Evolutionary conservation across 192 early-diverging fungal genomes (phyloP), one percentile per base, ranked within the genome.

Genomic region (Podila horticola): DNA sequence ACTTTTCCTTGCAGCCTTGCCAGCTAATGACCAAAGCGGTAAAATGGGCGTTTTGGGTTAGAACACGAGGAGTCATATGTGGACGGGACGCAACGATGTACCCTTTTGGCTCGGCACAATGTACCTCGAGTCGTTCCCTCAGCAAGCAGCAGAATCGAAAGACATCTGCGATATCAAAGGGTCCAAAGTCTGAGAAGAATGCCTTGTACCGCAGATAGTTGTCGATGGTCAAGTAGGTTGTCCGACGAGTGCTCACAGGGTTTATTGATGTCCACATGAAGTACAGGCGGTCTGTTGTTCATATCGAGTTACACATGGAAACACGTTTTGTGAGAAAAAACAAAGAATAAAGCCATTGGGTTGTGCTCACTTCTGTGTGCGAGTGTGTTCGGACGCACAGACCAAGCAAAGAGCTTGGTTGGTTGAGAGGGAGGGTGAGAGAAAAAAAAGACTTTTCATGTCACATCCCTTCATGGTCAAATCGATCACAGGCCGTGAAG

Each of bases 121-220:
- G 73, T 74, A 93, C 92, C 74, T 84, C 74, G 8, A 93, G 64
- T 69, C 92, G 90, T 29, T 89, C 86, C 26, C 85, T 75, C 74
- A 94, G 63, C 19, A 92, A 70, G 41, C 89, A 84, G 58, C 86
- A 86, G 67, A 94, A 93, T 33, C 90, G 79, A 63, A 90, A 79
- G 24, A 92, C 82, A 67, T 92, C 90, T 7, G 86, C 84, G 66
- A 94, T 66, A 82, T 92, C 87, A 19, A 84, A 84, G 12, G 92
- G 92, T 2, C 92, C 92, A 74, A 94, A 93, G 62, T 94, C 92
- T 2, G 84, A 81, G 59, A 85, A 91, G 71, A 94, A 94, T 61
- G 84, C 79, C 49, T 85, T 77, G 76, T 94, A 94, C 9, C 85
- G 82, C 19, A 94, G 79, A 11, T 79, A 75, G 28, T 79, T 59